These are phyloP conservation scores for Vaccinium corymbosum DNA, from an alignment of 148 eudicot species.

Conservation along the genomic window DNA sequence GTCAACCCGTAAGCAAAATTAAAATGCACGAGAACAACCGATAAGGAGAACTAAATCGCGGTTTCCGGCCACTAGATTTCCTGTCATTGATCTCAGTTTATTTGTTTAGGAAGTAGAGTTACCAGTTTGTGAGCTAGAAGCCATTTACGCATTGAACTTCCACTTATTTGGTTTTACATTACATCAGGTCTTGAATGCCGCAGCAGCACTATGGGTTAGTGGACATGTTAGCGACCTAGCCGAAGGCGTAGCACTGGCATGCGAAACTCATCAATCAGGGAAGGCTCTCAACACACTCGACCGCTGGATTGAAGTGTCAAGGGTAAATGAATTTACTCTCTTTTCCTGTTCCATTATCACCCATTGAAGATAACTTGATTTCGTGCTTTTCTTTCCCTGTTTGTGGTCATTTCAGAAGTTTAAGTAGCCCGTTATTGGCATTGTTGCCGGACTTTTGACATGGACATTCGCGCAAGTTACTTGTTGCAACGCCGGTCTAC, in stretches of 20 bases:
- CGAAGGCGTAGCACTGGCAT: conserved; percentile 66
- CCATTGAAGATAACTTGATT: background rate
- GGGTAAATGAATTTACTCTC: conserved; percentile 32
- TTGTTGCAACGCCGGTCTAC: background rate
- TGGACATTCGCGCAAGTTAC: background rate
- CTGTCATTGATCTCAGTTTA: too few species aligned
- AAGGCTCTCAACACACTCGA: conserved; percentile 56
- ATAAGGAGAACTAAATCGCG: too few species aligned
- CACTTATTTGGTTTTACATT: too few species aligned
- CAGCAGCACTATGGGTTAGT: conserved; percentile 73
- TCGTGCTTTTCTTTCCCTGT: background rate
- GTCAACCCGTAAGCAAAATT: too few species aligned
- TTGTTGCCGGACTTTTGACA: background rate
- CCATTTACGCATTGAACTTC: too few species aligned
- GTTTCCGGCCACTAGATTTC: too few species aligned
- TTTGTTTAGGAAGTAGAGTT: too few species aligned
- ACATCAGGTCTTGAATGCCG: conserved; percentile 72
- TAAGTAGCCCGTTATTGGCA: background rate
- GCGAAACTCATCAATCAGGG: conserved; percentile 67
- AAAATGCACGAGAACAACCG: too few species aligned
- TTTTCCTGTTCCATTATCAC: background rate
- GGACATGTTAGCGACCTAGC: conserved; percentile 60
- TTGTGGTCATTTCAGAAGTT: conserved; percentile 11
- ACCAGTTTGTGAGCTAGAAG: too few species aligned
- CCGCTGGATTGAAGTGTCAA: conserved; percentile 54